A percentile compares a stretch with the other conserved stretches of the same genome.
Conservation (phyloP, 2,329 filamentous ascomycete species). For the Sclerotinia trifoliorum region DNA sequence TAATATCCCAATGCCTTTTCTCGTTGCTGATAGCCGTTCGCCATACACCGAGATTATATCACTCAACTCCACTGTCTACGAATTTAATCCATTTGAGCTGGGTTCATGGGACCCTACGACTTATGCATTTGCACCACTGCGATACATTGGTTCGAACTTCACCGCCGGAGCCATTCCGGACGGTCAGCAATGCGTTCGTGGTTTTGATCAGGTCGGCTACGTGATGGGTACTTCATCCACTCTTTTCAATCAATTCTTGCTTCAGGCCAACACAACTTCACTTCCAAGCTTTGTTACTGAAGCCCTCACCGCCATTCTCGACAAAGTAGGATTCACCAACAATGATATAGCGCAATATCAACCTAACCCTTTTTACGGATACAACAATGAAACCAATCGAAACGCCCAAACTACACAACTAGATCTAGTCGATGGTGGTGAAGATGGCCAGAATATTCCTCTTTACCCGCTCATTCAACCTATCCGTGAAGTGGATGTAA, state of each 20-base stretch:
- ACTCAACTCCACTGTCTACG: conserved; percentile 71
- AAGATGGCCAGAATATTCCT: conserved; percentile 77
- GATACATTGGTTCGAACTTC: conserved; percentile 74
- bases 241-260: conserved; percentile 77
- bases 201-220: conserved; percentile 80
- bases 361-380: conserved; percentile 74
- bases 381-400: conserved; percentile 57
- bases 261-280: conserved; percentile 56
- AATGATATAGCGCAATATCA: conserved; percentile 73
- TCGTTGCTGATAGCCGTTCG: conserved; percentile 67
- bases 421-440: conserved; percentile 75
- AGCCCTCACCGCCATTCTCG: conserved; percentile 55
- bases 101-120: conserved; percentile 73
- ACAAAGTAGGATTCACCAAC: conserved; percentile 54
- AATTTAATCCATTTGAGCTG: conserved; percentile 78
- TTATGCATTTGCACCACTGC: conserved; percentile 67
- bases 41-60: conserved; percentile 61
- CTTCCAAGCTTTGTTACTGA: conserved; percentile 49
- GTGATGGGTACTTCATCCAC: conserved; percentile 84
- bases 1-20: conserved; percentile 68
- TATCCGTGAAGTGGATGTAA: conserved; percentile 69
- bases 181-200: conserved; percentile 64
- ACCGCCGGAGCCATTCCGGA: conserved; percentile 56
- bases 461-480: conserved; percentile 75
- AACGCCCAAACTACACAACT: conserved; percentile 55